Evolutionary conservation across 169 alveolate species (phyloP).

Genomic region (Eimeria maxima): DNA sequence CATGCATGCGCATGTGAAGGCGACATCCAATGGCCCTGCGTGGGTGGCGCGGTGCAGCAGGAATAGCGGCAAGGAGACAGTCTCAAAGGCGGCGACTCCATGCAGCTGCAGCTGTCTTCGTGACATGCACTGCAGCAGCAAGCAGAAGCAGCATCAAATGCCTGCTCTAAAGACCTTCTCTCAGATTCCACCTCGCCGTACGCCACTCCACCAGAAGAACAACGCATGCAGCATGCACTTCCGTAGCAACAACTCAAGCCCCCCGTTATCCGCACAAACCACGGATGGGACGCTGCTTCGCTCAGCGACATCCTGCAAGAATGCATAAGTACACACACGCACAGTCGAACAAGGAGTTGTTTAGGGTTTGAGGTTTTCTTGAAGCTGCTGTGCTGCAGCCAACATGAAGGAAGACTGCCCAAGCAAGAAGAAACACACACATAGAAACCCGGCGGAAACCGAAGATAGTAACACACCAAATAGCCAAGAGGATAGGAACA

Average conservation of each 20-base stretch:
- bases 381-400: no score
- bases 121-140: slow-evolving; percentile 17
- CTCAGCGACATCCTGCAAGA: slow-evolving; percentile 52
- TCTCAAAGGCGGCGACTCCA: not conserved
- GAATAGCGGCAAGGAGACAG: not conserved
- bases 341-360: no score
- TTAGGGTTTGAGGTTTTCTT: no score
- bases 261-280: slow-evolving; percentile 70
- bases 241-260: not conserved
- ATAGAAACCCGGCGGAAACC: not conserved
- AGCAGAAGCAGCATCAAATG: slow-evolving; percentile 14
- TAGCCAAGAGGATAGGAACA: no score
- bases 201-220: not conserved
- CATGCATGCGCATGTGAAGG: not conserved
- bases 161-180: not conserved
- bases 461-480: no score
- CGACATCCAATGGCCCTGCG: not conserved
- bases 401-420: not conserved
- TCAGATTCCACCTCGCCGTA: slow-evolving; percentile 19
- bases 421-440: not conserved
- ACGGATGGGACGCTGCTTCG: slow-evolving; percentile 66
- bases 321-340: not conserved
- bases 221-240: slow-evolving; percentile 3
- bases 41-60: not conserved
- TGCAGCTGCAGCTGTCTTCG: not conserved